Evolutionary conservation across 345 rosid species (phyloP).

Genomic region (Eucalyptus cloeziana): DNA sequence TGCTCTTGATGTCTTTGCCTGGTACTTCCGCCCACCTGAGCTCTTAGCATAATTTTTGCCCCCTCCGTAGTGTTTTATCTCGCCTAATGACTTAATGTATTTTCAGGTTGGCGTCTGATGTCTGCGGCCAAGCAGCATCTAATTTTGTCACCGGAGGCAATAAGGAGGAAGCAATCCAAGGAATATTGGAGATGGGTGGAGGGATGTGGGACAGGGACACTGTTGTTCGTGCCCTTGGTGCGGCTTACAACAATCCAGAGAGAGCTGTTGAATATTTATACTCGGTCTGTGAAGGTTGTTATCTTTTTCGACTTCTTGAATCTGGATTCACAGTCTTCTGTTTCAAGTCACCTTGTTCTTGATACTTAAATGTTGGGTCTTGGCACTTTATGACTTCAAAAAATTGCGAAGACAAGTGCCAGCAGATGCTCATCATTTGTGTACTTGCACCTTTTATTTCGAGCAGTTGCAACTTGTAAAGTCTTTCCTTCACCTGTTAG

Average conservation of each 20-base stretch:
- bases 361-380: background rate
- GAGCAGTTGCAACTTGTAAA: background rate
- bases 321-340: background rate
- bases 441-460: background rate
- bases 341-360: background rate
- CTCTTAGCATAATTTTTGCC: background rate
- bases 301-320: background rate
- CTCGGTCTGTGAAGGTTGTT: constrained; percentile 32
- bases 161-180: constrained; percentile 69
- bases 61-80: background rate
- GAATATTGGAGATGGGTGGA: constrained; percentile 91
- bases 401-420: background rate
- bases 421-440: background rate
- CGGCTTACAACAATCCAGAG: constrained; percentile 84
- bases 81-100: background rate
- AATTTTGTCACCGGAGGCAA: constrained; percentile 70
- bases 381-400: background rate
- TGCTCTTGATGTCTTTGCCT: background rate
- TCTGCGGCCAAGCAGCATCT: constrained; percentile 73
- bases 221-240: constrained; percentile 78
- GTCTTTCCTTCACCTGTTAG: background rate
- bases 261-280: constrained; percentile 95
- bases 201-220: constrained; percentile 83
- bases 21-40: background rate
- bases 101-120: constrained; percentile 39